Evolutionary conservation across 371 early-diverging fungal genomes (phyloP).

Genomic region (Cokeromyces recurvatus): DNA sequence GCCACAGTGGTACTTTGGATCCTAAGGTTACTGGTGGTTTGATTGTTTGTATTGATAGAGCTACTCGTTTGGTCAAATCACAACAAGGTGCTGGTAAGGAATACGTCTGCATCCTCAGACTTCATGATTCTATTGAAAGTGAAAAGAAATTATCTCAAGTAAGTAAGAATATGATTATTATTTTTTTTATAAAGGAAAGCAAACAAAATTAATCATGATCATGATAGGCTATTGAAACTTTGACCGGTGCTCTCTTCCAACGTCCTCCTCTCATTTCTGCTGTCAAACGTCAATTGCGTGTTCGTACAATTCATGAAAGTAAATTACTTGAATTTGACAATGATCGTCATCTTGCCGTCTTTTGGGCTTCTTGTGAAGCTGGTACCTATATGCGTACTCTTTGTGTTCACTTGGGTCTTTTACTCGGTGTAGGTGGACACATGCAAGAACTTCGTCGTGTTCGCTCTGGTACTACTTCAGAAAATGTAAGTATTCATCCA

Average conservation of each 20-base stretch:
- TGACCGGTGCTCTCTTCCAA: conserved; percentile 99
- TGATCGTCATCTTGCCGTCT: conserved; percentile 92
- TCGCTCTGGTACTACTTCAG: conserved; percentile 91
- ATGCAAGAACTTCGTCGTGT: conserved; percentile 99
- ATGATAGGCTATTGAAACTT: conserved; percentile 86
- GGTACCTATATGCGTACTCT: conserved; percentile 99
- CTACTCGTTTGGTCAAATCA: conserved; percentile 98
- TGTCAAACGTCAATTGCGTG: conserved; percentile 99
- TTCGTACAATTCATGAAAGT: conserved; percentile 97
- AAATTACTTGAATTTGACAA: conserved; percentile 97
- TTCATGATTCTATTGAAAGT: conserved; percentile 89
- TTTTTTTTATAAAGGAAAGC: too few species aligned
- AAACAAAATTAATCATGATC: too few species aligned
- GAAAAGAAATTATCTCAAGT: conserved; percentile 83
- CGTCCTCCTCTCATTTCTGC: conserved; percentile 99
- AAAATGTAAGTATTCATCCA: conserved; percentile 55
- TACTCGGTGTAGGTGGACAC: conserved; percentile 97
- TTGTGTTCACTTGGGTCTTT: conserved; percentile 98
- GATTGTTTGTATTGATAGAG: conserved; percentile 98
- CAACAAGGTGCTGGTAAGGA: conserved; percentile 99
- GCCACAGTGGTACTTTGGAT: conserved; percentile 99
- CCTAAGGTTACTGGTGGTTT: conserved; percentile 99
- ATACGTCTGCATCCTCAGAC: conserved; percentile 96
- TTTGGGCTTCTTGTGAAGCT: conserved; percentile 99
- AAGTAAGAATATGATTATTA: too few species aligned